These are phyloP conservation scores for Vinca minor DNA, from an alignment of 257 asterid genomes.

Conservation along the genomic window DNA sequence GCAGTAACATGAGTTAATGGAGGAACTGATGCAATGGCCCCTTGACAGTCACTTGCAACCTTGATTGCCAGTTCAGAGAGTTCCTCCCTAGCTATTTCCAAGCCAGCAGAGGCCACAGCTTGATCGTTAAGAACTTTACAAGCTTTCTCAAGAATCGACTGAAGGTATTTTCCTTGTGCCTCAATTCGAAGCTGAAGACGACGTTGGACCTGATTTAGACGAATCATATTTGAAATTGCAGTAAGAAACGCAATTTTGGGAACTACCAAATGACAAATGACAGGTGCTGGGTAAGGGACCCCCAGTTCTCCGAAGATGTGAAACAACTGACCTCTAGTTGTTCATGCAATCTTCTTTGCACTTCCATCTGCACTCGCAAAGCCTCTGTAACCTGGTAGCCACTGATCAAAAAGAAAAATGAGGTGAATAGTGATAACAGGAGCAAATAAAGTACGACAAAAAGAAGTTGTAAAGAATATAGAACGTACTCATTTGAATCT, in stretches of 20 bases:
- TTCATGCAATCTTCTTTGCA: conserved; percentile 73
- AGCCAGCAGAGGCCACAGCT: conserved; percentile 36
- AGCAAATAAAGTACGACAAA: background rate
- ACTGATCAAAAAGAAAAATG: conserved; percentile 34
- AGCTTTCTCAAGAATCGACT: conserved; percentile 38
- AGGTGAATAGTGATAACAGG: conserved; percentile 1
- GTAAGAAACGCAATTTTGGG: background rate
- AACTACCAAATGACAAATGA: background rate
- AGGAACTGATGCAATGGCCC: conserved; percentile 24
- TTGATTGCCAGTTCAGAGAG: conserved; percentile 61
- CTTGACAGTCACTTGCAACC: conserved; percentile 44
- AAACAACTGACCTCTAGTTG: conserved; percentile 63
- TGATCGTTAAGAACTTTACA: conserved; percentile 48
- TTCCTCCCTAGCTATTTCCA: conserved; percentile 58
- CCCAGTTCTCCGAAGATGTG: no score
- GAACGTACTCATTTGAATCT: conserved; percentile 61
- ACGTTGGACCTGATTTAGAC: conserved; percentile 29
- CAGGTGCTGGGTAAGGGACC: no score
- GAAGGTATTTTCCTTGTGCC: conserved; percentile 40
- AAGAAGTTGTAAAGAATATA: conserved; percentile 5
- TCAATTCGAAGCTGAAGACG: conserved; percentile 42
- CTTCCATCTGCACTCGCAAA: conserved; percentile 91
- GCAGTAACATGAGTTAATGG: conserved; percentile 25
- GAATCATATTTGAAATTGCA: background rate
- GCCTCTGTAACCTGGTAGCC: conserved; percentile 90